Percentiles rank a stretch among this genome's conserved stretches.
Conservation (phyloP, 2,329 filamentous ascomycete genomes). For the Microsporum canis region DNA sequence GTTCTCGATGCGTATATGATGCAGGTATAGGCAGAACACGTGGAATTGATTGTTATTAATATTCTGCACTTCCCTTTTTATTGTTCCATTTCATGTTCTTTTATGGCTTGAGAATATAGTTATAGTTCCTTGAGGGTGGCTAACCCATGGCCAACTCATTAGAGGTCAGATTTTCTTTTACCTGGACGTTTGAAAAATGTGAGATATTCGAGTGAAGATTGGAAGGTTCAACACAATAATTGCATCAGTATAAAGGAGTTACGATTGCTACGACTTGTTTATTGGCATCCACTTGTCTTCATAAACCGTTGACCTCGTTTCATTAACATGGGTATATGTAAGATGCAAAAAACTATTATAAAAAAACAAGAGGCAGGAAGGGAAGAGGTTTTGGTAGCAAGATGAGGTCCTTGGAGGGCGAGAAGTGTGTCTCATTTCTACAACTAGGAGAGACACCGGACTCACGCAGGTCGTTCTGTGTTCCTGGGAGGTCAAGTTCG, state of each 20-base stretch:
- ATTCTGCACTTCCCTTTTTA: background rate
- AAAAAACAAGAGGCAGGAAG: background rate
- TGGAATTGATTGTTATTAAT: background rate
- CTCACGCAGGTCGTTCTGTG: background rate
- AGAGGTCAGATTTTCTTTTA: background rate
- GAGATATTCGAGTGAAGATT: background rate
- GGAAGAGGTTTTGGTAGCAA: background rate
- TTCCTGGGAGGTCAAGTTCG: background rate
- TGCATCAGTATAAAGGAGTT: background rate
- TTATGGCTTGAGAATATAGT: background rate
- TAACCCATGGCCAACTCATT: background rate
- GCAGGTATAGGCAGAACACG: background rate
- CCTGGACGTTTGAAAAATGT: background rate
- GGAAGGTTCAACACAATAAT: background rate
- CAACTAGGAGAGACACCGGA: slow-evolving; percentile 1
- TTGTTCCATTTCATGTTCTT: background rate
- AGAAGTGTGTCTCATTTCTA: slow-evolving; percentile 2
- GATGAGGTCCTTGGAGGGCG: background rate
- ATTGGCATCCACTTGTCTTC: background rate
- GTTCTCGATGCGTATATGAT: slow-evolving; percentile 2
- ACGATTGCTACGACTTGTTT: background rate
- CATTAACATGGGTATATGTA: slow-evolving; percentile 6
- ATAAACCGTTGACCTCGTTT: slow-evolving; percentile 3
- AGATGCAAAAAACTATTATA: background rate
- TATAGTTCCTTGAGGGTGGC: background rate